Evolutionary conservation across 2,329 filamentous ascomycete genomes (phyloP), one percentile per base, ranked within the genome.

Genomic region (Venturia pyrina): DNA sequence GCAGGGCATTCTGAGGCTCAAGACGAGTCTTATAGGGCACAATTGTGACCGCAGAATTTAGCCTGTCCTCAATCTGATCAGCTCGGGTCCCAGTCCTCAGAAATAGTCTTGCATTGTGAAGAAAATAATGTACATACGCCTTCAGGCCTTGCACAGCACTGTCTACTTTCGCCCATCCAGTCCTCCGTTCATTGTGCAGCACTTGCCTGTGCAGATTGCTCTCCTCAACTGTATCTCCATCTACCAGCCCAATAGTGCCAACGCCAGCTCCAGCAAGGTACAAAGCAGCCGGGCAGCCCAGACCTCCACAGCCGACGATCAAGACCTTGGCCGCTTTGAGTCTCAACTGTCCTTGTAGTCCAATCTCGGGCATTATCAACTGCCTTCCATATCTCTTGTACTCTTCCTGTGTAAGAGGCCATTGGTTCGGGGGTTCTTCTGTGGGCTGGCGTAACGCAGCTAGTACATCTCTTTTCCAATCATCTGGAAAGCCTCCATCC

Each of bases 201-300:
- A 98, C 86, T 77, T 99, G 95, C 0, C 95, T 87, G 78, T 98
- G 95, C 17, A 99, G 81, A 73, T 99, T 99, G 37, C 92, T 96
- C 19, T 83, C 79, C 74, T 98, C 95, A 40, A 99, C 93, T 0
- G 81, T 81, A 76, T 99, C 95, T 3, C 89, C 92, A 73, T 99
- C 95, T 32, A 95, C 85, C 8, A 99, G 79, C 0, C 93, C 93
- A 21, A 99, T 77, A 0, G 83, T 89, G 10, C 93, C 92, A 0
- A 97, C 83, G 0, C 95, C 95, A 1, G 95, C 90, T 28, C 91
- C 93, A 11, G 92, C 91, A 1, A 99, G 85, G 73, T 99, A 99
- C n/a, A 90, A 85, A 0, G 93, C 90, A 15, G 95, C 92, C 13
- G 95, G 95, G 74, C 91, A 98, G 13, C 95, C 95, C 15, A 99